Evolutionary conservation across 768 basidiomycete species (phyloP), one percentile per base, ranked within the genome.

Genomic region (Rhizopogon roseolus): DNA sequence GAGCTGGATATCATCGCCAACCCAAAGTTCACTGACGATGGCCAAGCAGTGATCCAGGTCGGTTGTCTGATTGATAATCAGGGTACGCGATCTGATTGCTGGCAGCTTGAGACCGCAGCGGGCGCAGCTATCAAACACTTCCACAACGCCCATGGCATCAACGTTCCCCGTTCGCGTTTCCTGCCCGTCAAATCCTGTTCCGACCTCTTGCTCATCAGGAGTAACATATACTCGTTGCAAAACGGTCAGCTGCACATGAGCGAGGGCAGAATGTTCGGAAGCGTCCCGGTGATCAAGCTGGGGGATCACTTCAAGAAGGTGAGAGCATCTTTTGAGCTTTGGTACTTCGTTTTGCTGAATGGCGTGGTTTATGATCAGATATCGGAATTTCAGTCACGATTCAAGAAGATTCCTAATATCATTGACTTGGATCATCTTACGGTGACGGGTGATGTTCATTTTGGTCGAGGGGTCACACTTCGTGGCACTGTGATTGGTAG

Each of bases 261-360:
- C 66, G 82, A 82, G 57, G 76, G 80, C 38, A 75, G 91, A 60
- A 88, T 92, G 85, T 93, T 94, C 64, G 82, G 80, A 64, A 88
- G 82, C 17, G 86, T 91, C 27, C 96, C 94, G n/a, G 93, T 96
- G 46, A 90, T 98, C 80, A 97, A 97, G 76, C 82, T 97, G 46
- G 93, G 94, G 42, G 92, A 94, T 70, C 89, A 90, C 68, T 97
- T 98, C 84, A 97, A 95, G 81, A 95, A 92, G 82, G 89, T 90
- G 52, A 44, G 69, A 42, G 14, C 36, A 41, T 27, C 22, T 40
- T n/a, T 27, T 10, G 6, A 4, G 9, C 38, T 55, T 27, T 29
- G 11, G 50, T n/a, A 38, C 22, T 27, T 40, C 46, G 39, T 51
- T 22, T 32, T 8, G 17, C 45, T 44, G 17, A 45, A 22, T 36